Conservation (phyloP, 495 filamentous ascomycete species). For the Glutinoglossum americanum region DNA sequence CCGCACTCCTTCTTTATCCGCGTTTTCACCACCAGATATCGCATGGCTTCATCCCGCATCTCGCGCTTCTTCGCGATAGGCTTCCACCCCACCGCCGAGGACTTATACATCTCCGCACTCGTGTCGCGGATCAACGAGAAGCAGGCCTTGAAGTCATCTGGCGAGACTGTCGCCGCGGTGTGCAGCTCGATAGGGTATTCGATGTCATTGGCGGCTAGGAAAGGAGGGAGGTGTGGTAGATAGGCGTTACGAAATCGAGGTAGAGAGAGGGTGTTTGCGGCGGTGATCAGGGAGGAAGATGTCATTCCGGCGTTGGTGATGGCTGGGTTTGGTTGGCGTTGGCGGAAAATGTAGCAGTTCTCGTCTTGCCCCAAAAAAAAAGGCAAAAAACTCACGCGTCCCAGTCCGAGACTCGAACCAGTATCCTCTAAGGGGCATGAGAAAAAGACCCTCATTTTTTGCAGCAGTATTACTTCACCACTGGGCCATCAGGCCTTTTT, state of each 20-base stretch:
- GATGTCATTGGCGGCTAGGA: neutral
- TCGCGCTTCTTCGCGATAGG: conserved; percentile 45
- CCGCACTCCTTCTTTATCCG: neutral
- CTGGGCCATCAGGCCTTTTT: no score
- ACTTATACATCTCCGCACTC: conserved; percentile 40
- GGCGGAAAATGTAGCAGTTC: no score
- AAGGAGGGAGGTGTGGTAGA: neutral
- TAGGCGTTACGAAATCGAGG: neutral
- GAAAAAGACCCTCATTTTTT: no score
- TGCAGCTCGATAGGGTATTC: neutral
- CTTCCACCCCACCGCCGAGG: conserved; percentile 46
- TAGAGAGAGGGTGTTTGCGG: neutral
- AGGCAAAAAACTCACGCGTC: no score
- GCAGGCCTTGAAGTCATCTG: conserved; percentile 38
- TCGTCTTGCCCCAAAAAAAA: no score
- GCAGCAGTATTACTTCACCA: no score
- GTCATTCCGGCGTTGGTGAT: no score
- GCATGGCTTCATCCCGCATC: conserved; percentile 45
- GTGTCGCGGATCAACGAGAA: conserved; percentile 51
- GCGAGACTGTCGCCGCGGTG: conserved; percentile 16
- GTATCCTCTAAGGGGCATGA: no score
- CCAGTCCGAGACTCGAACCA: no score
- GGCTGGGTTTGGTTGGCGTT: no score
- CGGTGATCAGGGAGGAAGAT: neutral
- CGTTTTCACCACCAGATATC: conserved; percentile 15